Evolutionary conservation across 345 rosid genomes (phyloP).

Genomic region (Euphorbia tirucalli): DNA sequence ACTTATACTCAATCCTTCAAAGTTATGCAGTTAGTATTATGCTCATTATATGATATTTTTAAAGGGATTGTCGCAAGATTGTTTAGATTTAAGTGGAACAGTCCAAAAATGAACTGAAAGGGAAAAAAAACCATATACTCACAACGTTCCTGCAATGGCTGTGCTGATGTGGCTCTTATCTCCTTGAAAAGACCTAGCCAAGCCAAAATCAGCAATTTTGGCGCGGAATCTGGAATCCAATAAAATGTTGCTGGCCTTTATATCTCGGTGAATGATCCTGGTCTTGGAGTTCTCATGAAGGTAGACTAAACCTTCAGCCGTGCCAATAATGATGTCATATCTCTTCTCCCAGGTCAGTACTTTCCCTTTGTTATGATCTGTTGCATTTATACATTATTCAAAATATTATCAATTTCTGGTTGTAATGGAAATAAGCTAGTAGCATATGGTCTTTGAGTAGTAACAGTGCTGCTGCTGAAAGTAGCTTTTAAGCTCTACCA

Average conservation of each 20-base stretch:
- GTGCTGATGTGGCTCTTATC: constrained; percentile 96
- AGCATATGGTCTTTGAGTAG: neutral
- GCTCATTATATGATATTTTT: neutral
- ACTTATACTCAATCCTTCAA: neutral
- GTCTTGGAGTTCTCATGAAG: constrained; percentile 67
- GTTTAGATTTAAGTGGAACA: neutral
- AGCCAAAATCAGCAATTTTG: constrained; percentile 90
- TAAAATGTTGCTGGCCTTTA: constrained; percentile 87
- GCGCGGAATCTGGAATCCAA: constrained; percentile 76
- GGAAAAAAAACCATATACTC: constrained; percentile 28
- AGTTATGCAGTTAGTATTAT: neutral
- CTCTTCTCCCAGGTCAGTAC: constrained; percentile 72
- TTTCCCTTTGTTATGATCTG: constrained; percentile 67
- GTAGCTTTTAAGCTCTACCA: neutral
- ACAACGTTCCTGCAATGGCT: constrained; percentile 95
- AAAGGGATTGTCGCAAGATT: neutral
- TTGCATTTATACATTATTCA: constrained; percentile 11
- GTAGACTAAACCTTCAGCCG: constrained; percentile 81
- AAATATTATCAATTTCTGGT: neutral
- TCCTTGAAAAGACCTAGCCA: constrained; percentile 87
- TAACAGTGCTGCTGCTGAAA: no score
- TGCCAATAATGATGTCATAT: constrained; percentile 57
- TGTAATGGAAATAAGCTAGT: neutral
- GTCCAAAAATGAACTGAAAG: neutral
- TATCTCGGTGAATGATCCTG: constrained; percentile 84